These are phyloP conservation scores for Xylaria sp. DNA, from an alignment of 2,329 filamentous ascomycete species.

Conservation along the genomic window DNA sequence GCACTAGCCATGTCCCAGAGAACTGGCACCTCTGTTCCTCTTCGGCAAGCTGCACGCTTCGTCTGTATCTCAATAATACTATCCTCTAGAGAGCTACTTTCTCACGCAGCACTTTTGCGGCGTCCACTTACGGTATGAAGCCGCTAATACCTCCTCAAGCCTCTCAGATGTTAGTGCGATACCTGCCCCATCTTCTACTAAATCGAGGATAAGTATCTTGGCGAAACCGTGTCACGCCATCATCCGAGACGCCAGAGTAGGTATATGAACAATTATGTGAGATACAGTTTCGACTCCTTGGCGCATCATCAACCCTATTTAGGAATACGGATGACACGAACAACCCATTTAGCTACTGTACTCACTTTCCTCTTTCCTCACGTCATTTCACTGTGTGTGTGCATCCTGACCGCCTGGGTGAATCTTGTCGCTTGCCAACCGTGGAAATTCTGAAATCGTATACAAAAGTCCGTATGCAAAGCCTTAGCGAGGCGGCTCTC, in stretches of 20 bases:
- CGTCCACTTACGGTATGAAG: no score
- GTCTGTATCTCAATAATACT: not conserved
- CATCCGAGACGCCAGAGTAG: not conserved
- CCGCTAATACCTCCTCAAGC: no score
- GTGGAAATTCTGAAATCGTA: not conserved
- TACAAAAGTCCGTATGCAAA: no score
- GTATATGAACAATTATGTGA: not conserved
- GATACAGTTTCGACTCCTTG: not conserved
- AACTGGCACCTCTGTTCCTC: not conserved
- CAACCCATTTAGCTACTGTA: conserved; percentile 1
- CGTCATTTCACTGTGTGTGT: not conserved
- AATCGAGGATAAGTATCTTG: no score
- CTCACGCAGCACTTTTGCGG: not conserved
- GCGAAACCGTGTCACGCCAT: no score
- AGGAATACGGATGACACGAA: conserved; percentile 4
- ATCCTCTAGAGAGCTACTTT: not conserved
- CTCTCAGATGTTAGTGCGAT: no score
- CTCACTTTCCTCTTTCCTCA: not conserved
- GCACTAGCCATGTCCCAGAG: not conserved
- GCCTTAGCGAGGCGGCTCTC: conserved; percentile 15
- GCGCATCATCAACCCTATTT: not conserved
- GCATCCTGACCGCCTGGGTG: not conserved
- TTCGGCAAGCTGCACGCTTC: not conserved
- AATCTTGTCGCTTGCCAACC: no score
- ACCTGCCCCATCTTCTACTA: no score